Percentiles rank a stretch among this genome's conserved stretches.
Evolutionary conservation across 1,139 yeast genomes (phyloP).

Genomic region (Casaregolazyma suthepensis): DNA sequence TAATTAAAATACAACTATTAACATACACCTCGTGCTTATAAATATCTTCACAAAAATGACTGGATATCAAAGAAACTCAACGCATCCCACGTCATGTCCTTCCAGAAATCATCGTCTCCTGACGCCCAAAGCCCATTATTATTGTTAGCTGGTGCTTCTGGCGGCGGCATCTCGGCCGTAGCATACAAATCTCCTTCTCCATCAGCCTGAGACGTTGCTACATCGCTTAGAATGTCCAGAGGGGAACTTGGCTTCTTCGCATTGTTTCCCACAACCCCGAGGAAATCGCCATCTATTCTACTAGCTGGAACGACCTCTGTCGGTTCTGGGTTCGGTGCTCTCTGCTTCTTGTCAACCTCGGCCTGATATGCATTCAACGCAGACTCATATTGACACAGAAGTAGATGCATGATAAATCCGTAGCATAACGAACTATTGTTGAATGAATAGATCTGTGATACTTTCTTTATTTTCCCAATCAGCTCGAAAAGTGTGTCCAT

Average conservation of each 20-base stretch:
- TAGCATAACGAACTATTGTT: constrained; percentile 24
- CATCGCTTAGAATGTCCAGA: not conserved
- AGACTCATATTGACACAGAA: constrained; percentile 26
- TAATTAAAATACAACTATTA: not conserved
- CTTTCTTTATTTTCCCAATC: constrained; percentile 28
- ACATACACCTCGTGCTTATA: not conserved
- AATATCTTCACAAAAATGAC: not conserved
- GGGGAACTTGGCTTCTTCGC: constrained; percentile 4
- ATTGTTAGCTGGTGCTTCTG: not conserved
- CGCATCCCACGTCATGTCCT: not conserved
- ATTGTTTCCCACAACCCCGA: not conserved
- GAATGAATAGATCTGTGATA: constrained; percentile 22
- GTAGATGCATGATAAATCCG: constrained; percentile 25
- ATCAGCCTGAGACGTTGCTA: not conserved
- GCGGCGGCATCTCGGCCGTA: not conserved
- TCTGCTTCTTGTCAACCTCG: not conserved
- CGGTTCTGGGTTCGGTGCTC: not conserved
- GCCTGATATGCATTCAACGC: not conserved
- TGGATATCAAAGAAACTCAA: not conserved
- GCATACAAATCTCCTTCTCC: not conserved
- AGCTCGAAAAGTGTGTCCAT: constrained; percentile 42
- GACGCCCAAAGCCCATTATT: not conserved
- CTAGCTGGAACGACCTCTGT: constrained; percentile 1
- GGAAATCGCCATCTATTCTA: not conserved
- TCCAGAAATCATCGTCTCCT: not conserved